Evolutionary conservation across 75 land plant genomes (phyloP).

Genomic region (Sequoiadendron giganteum): DNA sequence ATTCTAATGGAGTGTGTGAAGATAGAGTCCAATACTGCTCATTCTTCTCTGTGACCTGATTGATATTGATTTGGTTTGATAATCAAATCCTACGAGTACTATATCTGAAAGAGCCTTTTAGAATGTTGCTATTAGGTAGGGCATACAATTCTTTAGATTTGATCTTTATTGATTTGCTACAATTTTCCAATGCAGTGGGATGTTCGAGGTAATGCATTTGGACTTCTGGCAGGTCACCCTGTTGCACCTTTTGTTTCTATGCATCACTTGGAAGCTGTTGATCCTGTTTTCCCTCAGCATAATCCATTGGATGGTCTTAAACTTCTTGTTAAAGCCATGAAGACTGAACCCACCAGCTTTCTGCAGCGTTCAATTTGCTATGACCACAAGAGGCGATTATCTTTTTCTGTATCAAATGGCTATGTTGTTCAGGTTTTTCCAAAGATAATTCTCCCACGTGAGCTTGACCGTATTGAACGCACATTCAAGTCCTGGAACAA

Average conservation of each 20-base stretch:
- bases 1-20: background rate
- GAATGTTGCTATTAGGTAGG: background rate
- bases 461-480: conserved; percentile 25
- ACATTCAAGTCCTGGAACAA: conserved; percentile 42
- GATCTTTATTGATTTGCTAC: conserved; percentile 2
- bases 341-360: conserved; percentile 32
- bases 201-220: conserved; percentile 40
- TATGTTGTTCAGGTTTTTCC: conserved; percentile 48
- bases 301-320: conserved; percentile 26
- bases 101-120: background rate
- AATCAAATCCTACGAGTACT: background rate
- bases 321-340: conserved; percentile 24
- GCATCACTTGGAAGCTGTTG: conserved; percentile 43
- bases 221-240: conserved; percentile 45
- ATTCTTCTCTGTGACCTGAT: background rate
- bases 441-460: conserved; percentile 30
- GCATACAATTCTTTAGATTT: background rate
- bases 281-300: conserved; percentile 31
- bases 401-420: conserved; percentile 39
- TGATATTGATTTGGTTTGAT: background rate
- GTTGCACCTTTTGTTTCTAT: conserved; percentile 44
- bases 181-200: conserved; percentile 31
- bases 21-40: background rate
- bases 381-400: conserved; percentile 20
- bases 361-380: conserved; percentile 44